Conservation (phyloP, 768 basidiomycete species). For the Pulveroboletus frians region DNA sequence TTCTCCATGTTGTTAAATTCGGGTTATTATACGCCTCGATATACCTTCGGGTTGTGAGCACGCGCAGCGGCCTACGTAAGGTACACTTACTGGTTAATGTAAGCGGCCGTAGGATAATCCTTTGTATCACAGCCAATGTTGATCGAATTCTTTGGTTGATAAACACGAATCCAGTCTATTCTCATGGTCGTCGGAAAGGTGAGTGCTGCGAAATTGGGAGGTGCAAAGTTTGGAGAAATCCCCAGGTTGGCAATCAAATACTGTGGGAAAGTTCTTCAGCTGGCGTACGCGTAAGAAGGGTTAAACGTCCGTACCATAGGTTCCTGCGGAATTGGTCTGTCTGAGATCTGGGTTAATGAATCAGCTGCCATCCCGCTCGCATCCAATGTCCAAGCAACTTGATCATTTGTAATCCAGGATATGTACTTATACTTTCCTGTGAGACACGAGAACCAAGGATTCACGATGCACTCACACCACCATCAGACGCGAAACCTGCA, state of each 20-base stretch:
- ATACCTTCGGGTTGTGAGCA: slow-evolving; percentile 32
- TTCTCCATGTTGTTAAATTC: slow-evolving; percentile 72
- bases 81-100: slow-evolving; percentile 64
- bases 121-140: slow-evolving; percentile 85
- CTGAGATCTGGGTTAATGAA: slow-evolving; percentile 51
- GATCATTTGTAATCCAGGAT: slow-evolving; percentile 63
- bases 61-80: background rate
- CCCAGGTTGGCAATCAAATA: slow-evolving; percentile 85
- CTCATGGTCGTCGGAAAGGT: slow-evolving; percentile 70
- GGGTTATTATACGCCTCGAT: slow-evolving; percentile 77
- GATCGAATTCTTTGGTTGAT: slow-evolving; percentile 63
- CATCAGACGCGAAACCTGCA: slow-evolving; percentile 30
- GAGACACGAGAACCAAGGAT: background rate
- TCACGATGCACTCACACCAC: slow-evolving; percentile 40
- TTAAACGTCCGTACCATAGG: slow-evolving; percentile 61
- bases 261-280: slow-evolving; percentile 33
- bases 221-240: slow-evolving; percentile 75
- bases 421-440: slow-evolving; percentile 51
- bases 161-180: slow-evolving; percentile 88
- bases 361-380: slow-evolving; percentile 58
- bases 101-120: slow-evolving; percentile 72
- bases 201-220: slow-evolving; percentile 65
- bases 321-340: slow-evolving; percentile 72
- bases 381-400: slow-evolving; percentile 66
- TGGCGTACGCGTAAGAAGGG: background rate